These are phyloP conservation scores for Mesotaenium endlicherianum DNA, from an alignment of 139 green algal genomes.

Conservation along the genomic window DNA sequence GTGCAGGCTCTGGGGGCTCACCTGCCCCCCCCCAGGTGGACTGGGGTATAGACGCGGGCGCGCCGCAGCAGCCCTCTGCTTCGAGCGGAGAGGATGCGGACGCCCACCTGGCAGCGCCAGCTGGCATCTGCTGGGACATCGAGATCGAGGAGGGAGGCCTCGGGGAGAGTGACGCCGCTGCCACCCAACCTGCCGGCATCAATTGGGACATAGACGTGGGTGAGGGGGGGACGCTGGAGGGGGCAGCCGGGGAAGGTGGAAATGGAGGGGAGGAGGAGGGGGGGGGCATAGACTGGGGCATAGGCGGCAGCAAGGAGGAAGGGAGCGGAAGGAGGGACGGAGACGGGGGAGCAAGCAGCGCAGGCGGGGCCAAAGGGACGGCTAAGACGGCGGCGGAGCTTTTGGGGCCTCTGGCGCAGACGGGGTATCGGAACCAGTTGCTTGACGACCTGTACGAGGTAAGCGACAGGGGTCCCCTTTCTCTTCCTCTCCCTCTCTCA, in stretches of 20 bases:
- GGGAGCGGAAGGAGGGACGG: background rate
- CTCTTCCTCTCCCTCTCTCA: background rate
- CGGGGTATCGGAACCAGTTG: no score
- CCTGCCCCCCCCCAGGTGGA: no score
- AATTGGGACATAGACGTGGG: background rate
- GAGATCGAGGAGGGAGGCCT: no score
- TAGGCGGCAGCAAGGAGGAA: background rate
- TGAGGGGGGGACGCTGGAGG: background rate
- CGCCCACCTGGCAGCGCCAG: background rate
- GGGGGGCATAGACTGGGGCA: conserved; percentile 10
- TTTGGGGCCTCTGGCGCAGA: no score
- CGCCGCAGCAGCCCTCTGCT: no score
- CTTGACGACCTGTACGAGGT: no score
- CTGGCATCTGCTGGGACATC: conserved; percentile 18
- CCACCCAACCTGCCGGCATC: no score
- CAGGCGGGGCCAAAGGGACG: background rate
- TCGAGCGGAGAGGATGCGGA: background rate
- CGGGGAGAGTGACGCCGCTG: no score
- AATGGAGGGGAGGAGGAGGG: conserved; percentile 5
- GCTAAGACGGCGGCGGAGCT: background rate
- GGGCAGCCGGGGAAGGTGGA: background rate
- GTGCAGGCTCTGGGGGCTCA: no score
- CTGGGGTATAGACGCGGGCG: no score
- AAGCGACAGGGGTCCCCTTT: no score
- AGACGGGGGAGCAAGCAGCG: background rate